Conservation (phyloP, 1,139 yeast genomes). For the Hanseniaspora sp. region DNA sequence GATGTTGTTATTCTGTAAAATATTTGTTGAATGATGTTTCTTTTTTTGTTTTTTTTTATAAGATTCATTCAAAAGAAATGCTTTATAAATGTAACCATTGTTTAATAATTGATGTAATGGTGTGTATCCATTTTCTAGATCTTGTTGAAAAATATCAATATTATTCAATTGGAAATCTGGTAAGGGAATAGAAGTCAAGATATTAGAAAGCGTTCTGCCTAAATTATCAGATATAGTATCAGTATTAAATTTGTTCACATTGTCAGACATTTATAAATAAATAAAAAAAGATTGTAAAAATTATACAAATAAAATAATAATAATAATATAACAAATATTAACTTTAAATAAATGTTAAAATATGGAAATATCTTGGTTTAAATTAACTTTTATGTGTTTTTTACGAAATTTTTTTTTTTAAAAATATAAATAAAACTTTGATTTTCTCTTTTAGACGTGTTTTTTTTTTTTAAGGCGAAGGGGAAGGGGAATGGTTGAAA, state of each 20-base stretch:
- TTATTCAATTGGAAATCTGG: slow-evolving; percentile 41
- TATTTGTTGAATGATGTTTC: slow-evolving; percentile 12
- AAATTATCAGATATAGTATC: slow-evolving; percentile 45
- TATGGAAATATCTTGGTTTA: no score
- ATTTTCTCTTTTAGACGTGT: no score
- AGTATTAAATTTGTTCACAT: slow-evolving; percentile 7
- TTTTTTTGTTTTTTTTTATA: slow-evolving; percentile 33
- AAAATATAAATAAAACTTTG: no score
- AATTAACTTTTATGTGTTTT: no score
- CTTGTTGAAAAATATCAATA: slow-evolving; percentile 39
- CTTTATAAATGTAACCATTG: slow-evolving; percentile 24
- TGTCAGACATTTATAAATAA: neutral
- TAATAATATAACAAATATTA: neutral
- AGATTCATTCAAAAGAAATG: slow-evolving; percentile 43
- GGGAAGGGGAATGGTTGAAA: no score
- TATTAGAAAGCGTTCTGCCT: slow-evolving; percentile 60
- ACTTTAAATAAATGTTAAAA: neutral
- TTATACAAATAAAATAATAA: no score
- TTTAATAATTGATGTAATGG: slow-evolving; percentile 44
- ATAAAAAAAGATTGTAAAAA: neutral
- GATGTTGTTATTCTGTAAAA: neutral
- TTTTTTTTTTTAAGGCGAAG: no score
- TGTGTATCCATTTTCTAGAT: slow-evolving; percentile 76
- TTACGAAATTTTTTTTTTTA: no score
- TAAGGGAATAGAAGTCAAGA: slow-evolving; percentile 42